phyloP scores from a whole-genome alignment of 192 early-diverging fungal species.

The Chytriomyces confervae region DNA sequence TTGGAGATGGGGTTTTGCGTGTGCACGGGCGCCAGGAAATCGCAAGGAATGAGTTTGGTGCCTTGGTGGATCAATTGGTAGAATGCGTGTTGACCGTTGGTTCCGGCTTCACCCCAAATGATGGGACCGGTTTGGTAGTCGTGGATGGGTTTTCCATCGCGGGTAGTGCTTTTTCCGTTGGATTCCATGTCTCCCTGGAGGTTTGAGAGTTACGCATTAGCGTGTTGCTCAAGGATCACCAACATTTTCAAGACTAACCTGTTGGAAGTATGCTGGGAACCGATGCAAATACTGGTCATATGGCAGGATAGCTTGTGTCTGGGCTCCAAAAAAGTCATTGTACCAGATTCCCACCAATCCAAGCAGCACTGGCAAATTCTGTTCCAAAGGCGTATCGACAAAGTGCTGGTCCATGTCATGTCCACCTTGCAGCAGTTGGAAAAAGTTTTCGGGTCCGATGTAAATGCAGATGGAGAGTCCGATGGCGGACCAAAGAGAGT shows the following conservation, averaged over 20 bases:
- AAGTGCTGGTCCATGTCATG: slow-evolving; percentile 99
- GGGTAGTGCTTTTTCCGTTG: slow-evolving; percentile 94
- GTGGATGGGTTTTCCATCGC: slow-evolving; percentile 75
- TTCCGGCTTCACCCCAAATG: slow-evolving; percentile 99
- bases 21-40: slow-evolving; percentile 94
- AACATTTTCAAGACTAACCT: slow-evolving; percentile 52
- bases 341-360: slow-evolving; percentile 94
- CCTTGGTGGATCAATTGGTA: slow-evolving; percentile 99
- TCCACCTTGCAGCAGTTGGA: slow-evolving; percentile 84
- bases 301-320: slow-evolving; percentile 92
- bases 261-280: slow-evolving; percentile 99
- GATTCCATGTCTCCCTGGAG: slow-evolving; percentile 97
- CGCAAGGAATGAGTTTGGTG: slow-evolving; percentile 93
- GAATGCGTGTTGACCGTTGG: slow-evolving; percentile 99
- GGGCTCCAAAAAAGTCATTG: slow-evolving; percentile 97
- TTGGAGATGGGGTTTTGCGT: slow-evolving; percentile 91
- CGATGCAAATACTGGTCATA: slow-evolving; percentile 99
- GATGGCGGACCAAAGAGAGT: slow-evolving; percentile 99
- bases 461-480: slow-evolving; percentile 96
- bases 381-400: slow-evolving; percentile 83
- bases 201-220: not conserved
- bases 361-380: slow-evolving; percentile 92
- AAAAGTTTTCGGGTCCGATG: slow-evolving; percentile 94
- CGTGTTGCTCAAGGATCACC: not conserved
- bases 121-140: slow-evolving; percentile 92